Evolutionary conservation across 2,329 filamentous ascomycete species (phyloP).

Genomic region (Aureobasidium mangrovei): DNA sequence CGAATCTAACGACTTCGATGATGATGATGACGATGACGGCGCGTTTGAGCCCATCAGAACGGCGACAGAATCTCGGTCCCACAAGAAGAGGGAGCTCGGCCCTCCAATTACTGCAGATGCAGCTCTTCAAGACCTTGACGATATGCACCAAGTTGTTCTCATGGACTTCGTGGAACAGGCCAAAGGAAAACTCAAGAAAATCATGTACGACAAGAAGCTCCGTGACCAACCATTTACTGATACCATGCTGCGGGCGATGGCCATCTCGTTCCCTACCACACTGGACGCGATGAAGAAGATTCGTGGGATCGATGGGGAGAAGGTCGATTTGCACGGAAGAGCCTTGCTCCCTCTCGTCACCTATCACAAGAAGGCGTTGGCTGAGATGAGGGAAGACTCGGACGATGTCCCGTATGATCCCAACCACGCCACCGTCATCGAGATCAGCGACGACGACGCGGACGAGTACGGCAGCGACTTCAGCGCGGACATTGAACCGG

Average conservation of each 20-base stretch:
- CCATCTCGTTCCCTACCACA: slow-evolving; percentile 56
- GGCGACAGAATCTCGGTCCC: slow-evolving; percentile 30
- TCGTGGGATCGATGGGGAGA: slow-evolving; percentile 52
- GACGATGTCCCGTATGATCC: slow-evolving; percentile 36
- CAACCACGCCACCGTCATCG: slow-evolving; percentile 42
- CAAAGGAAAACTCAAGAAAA: slow-evolving; percentile 48
- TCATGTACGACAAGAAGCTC: slow-evolving; percentile 52
- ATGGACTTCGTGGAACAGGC: slow-evolving; percentile 56
- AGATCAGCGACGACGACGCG: slow-evolving; percentile 37
- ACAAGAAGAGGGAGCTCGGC: slow-evolving; percentile 35
- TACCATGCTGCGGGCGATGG: slow-evolving; percentile 63
- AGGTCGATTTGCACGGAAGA: slow-evolving; percentile 53
- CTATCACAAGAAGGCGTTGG: slow-evolving; percentile 25
- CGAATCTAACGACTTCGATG: slow-evolving; percentile 27
- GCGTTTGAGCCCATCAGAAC: slow-evolving; percentile 38
- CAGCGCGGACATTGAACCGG: slow-evolving; percentile 35
- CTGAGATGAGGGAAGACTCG: slow-evolving; percentile 34
- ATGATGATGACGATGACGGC: slow-evolving; percentile 35
- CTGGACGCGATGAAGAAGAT: slow-evolving; percentile 56
- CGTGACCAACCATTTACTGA: slow-evolving; percentile 58
- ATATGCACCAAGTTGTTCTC: slow-evolving; percentile 56
- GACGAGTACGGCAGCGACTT: slow-evolving; percentile 33
- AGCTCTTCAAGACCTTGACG: slow-evolving; percentile 45
- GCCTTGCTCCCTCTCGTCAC: slow-evolving; percentile 53
- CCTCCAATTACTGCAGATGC: slow-evolving; percentile 52